Evolutionary conservation across 345 rosid genomes (phyloP).

Genomic region (Carallia brachiata): DNA sequence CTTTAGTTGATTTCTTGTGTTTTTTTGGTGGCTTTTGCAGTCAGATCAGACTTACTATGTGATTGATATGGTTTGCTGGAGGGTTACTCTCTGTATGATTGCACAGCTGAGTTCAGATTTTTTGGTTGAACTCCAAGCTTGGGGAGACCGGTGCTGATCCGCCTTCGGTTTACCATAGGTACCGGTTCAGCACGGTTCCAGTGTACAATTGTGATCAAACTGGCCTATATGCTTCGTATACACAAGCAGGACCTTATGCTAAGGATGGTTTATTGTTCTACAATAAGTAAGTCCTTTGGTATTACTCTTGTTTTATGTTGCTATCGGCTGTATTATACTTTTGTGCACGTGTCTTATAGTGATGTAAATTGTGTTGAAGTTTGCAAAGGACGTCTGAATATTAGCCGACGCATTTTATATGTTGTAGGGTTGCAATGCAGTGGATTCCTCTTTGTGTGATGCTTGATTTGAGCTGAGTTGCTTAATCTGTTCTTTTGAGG

Average conservation of each 20-base stretch:
- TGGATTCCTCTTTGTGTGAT: constrained; percentile 13
- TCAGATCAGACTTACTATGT: constrained; percentile 85
- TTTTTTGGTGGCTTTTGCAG: constrained; percentile 36
- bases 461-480: constrained; percentile 11
- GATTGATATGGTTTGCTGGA: constrained; percentile 92
- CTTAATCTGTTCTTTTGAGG: background rate
- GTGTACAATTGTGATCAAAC: constrained; percentile 64
- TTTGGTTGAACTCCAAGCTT: constrained; percentile 87
- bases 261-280: constrained; percentile 88
- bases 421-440: constrained; percentile 23
- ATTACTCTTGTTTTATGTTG: background rate
- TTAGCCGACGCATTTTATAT: constrained; percentile 15
- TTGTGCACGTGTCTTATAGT: background rate
- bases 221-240: constrained; percentile 66
- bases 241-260: constrained; percentile 57
- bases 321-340: background rate
- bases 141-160: constrained; percentile 78
- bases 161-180: constrained; percentile 71
- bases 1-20: background rate
- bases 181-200: constrained; percentile 58
- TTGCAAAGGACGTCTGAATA: background rate
- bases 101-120: constrained; percentile 91
- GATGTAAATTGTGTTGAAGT: background rate
- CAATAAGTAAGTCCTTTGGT: constrained; percentile 63
- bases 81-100: constrained; percentile 89